Percentiles rank a stretch among this genome's conserved stretches.
Evolutionary conservation across 2,329 filamentous ascomycete species (phyloP).

Genomic region (Sporothrix globosa): DNA sequence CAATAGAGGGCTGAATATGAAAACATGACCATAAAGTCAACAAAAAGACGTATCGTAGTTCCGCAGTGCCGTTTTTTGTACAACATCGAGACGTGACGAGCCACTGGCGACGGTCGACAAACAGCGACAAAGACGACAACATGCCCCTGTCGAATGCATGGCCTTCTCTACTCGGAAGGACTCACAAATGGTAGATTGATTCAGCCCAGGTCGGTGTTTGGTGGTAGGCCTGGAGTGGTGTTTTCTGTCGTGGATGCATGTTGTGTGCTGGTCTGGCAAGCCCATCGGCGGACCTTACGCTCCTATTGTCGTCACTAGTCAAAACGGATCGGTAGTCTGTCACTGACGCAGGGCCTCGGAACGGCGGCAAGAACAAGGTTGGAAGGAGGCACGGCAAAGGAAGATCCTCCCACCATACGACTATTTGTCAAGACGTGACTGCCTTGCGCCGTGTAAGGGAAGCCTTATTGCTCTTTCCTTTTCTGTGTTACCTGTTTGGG

Average conservation of each 20-base stretch:
- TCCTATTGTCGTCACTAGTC: not conserved
- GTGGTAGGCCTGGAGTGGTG: not conserved
- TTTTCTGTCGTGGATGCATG: not conserved
- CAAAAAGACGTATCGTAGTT: not conserved
- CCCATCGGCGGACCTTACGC: not conserved
- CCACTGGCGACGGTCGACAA: not conserved
- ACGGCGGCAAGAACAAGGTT: conserved; percentile 1
- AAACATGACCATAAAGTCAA: not conserved
- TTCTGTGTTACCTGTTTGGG: not conserved
- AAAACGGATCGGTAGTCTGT: not conserved
- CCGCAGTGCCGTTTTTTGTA: not conserved
- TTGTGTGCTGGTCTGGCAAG: not conserved
- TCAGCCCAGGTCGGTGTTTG: not conserved
- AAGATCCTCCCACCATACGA: not conserved
- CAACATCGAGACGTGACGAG: not conserved
- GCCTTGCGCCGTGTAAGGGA: conserved; percentile 7
- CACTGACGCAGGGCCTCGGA: not conserved
- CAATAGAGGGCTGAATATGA: not conserved
- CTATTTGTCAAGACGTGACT: not conserved
- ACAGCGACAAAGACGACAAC: not conserved
- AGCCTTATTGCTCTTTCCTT: conserved; percentile 1
- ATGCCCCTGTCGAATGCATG: not conserved
- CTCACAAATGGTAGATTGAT: not conserved
- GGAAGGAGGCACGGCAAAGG: not conserved
- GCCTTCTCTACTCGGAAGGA: not conserved